A percentile compares a stretch with the other conserved stretches of the same genome.
These are phyloP conservation scores for Tephrocybe rancida DNA, from an alignment of 768 basidiomycete species.

Conservation along the genomic window DNA sequence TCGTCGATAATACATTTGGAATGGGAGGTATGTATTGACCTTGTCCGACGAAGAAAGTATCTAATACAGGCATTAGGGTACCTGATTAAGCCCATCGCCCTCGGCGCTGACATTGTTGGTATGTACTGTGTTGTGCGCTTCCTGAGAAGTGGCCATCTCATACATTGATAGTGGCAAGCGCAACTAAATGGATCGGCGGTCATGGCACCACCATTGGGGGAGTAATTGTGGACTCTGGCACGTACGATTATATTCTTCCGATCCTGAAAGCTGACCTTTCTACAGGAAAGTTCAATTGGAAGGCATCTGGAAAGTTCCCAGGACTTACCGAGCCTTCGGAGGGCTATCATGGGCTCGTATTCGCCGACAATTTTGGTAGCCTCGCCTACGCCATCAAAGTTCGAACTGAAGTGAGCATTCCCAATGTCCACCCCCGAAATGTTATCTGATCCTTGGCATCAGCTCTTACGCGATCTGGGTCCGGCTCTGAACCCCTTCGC, in stretches of 20 bases:
- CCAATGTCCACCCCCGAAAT: not conserved
- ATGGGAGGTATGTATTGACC: slow-evolving; percentile 60
- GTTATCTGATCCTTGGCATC: not conserved
- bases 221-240: slow-evolving; percentile 61
- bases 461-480: slow-evolving; percentile 68
- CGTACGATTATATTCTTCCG: not conserved
- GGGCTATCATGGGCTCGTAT: slow-evolving; percentile 74
- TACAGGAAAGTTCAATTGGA: slow-evolving; percentile 72
- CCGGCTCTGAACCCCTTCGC: slow-evolving; percentile 69
- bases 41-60: slow-evolving; percentile 23
- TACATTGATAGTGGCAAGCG: slow-evolving; percentile 70
- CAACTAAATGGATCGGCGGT: slow-evolving; percentile 85
- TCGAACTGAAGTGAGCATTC: slow-evolving; percentile 39
- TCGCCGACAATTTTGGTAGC: slow-evolving; percentile 65
- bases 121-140: slow-evolving; percentile 7
- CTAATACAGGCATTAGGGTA: not conserved
- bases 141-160: not conserved
- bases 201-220: slow-evolving; percentile 83
- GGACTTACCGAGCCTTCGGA: slow-evolving; percentile 73
- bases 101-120: slow-evolving; percentile 76
- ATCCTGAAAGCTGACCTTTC: not conserved
- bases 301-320: slow-evolving; percentile 68
- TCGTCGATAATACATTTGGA: slow-evolving; percentile 82
- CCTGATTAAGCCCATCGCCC: slow-evolving; percentile 59
- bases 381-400: slow-evolving; percentile 67